A percentile compares a stretch with the other conserved stretches of the same genome.
Conservation (phyloP, 306 rosid species). For the Lagenaria siceraria region DNA sequence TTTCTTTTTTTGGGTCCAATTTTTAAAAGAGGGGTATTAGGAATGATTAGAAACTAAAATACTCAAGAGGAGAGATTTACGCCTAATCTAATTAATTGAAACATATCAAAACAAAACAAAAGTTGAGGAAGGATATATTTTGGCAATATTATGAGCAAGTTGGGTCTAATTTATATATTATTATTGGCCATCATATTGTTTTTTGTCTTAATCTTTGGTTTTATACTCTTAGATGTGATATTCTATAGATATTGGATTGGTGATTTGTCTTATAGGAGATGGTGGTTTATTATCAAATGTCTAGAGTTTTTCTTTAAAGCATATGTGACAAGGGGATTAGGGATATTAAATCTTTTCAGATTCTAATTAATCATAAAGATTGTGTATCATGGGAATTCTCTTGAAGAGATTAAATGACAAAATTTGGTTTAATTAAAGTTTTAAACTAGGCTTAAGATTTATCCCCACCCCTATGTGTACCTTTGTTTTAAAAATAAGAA, state of each 20-base stretch:
- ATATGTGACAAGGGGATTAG: not conserved
- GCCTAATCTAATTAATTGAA: too few relatives aligned
- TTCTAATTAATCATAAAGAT: not conserved
- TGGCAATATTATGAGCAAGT: not conserved
- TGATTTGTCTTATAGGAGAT: not conserved
- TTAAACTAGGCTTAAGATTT: not conserved
- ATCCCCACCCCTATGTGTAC: too few relatives aligned
- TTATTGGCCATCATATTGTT: not conserved
- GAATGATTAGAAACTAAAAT: conserved; percentile 38
- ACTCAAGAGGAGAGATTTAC: conserved; percentile 29
- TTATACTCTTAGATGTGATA: not conserved
- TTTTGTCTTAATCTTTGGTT: not conserved
- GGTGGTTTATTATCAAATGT: not conserved
- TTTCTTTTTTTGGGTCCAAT: not conserved
- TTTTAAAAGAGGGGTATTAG: conserved; percentile 11
- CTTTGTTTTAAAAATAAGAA: not conserved
- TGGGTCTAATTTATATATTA: not conserved
- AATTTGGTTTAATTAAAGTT: not conserved
- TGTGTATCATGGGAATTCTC: not conserved
- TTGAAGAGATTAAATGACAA: not conserved
- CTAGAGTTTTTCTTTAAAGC: not conserved
- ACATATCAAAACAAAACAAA: not conserved
- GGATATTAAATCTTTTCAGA: not conserved
- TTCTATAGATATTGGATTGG: not conserved
- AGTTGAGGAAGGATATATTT: not conserved